Base-by-base conservation (phyloP, 805 yeast species). In the Candida railenensis region DNA sequence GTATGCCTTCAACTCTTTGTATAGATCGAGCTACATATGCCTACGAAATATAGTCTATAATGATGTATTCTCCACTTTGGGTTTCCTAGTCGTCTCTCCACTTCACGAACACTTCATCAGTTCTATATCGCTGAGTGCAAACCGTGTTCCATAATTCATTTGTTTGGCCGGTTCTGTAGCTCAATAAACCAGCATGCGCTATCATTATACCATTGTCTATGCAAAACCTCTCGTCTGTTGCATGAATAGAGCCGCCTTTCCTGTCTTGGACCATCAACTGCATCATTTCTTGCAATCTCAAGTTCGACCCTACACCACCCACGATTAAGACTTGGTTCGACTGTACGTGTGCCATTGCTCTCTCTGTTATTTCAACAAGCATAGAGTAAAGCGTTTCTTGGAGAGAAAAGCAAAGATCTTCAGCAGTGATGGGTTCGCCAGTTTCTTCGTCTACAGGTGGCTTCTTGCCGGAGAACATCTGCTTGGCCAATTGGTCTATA, bases 121-220 rank as follows among this genome's bases (percentile, higher is more conserved):
- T 92, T 60, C 99, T 74, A 66, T 89, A 94, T 60, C 94, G 77
- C 65, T 94, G 99, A 0, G 96, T 87, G 55, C 97, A 94, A 2
- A 88, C 91, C 0, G 96, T 86, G 47, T 87, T 81, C 22, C 70
- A 62, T 42, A 92, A 56, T 4, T 72, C 75, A 21, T 69, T 76
- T 2, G 80, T 80, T 46, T 80, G 82, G 1, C 97, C 97, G 76
- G 84, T 86, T 55, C 98, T 74, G 59, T 82, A 90, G 44, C 87
- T 88, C 48, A 94, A 64, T 41, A 94, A 69, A 0, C 99, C 99
- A 0, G 99, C 98, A 59, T 94, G 99, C 0, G 99, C 99, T 57
- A 94, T 94, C 99, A 94, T 94, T 34, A 92, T 94, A 9, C 99
- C 99, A 59, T 94, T 94, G 62, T 94, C 99, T 38, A 94, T 94